Evolutionary conservation across 495 filamentous ascomycete species (phyloP), one percentile per base, ranked within the genome.

Genomic region (Xylaria castorea): DNA sequence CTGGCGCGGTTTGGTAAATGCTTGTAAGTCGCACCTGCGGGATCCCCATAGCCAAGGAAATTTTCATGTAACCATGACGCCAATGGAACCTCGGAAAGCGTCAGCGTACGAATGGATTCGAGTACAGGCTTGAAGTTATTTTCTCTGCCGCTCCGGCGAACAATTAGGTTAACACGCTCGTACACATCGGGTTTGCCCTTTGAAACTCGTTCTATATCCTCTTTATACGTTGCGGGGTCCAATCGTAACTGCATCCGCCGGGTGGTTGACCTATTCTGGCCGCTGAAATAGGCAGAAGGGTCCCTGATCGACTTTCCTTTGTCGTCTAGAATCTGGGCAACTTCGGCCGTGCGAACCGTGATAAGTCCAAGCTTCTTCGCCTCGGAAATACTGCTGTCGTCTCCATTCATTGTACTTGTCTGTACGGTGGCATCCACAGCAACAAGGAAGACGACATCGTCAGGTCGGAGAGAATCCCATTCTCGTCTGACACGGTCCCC

Each of bases 41-140:
- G 95, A 81, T 98, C 94, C 32, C 97, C 96, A 83, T 95, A 97
- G 8, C 96, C 96, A 20, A 99, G 87, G 83, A 99, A 98, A 8
- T 98, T 95, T 68, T 98, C 96, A 76, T 97, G 93, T 40, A 99
- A 84, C 96, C 96, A 99, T 16, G 91, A 87, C 3, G 97, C 94
- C 51, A 97, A 88, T 9, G 93, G 91, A 32, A 97, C 90, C 72
- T 97, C 92, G 2, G 94, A 93, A 36, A 97, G 87, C 5, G 93
- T 91, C 34, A 99, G 88, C 62, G 90, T 92, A 76, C 91, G 91
- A 78, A 99, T 96, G 0, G 94, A 97, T 71, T 97, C 92, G 22
- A 99, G 85, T 25, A 98, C 91, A 12, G 94, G 91, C 77, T 94
- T 98, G 88, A 98, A 99, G 80, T 98, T 99, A 79, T 99, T 99